Evolutionary conservation across 2,329 filamentous ascomycete species (phyloP), one percentile per base, ranked within the genome.

Genomic region (Apiospora phragmitis): DNA sequence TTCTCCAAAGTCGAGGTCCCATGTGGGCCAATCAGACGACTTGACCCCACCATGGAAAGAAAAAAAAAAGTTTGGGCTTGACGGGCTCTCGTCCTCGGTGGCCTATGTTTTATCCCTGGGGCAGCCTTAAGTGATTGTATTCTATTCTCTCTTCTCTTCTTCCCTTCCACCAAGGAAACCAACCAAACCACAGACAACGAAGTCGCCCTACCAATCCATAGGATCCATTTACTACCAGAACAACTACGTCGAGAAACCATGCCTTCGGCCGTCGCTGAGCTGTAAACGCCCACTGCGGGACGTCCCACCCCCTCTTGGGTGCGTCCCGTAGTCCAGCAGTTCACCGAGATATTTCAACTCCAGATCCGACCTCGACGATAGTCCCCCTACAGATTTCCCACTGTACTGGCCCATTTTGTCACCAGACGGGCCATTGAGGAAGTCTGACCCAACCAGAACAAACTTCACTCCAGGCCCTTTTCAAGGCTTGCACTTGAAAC

Each of bases 251-350:
- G 90, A 92, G 86, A 87, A 84, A 76, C 80, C 83, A 91, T 91
- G 89, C 90, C 89, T 89, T 90, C 87, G 91, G 90, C 91, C 87
- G 86, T 92, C 91, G 91, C 90, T 93, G 92, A 92, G 92, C 93
- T 95, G 92, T 97, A 94, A 95, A 94, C 89, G 85, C 89, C 90
- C 91, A 91, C 92, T 94, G 90, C 91, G 91, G 90, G 89, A 86
- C 85, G 83, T 83, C 82, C 86, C 84, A 83, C 83, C 80, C 80
- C 80, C 77, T 79, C 79, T 81, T 79, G 81, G 83, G 83, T 84
- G 79, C 87, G 89, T 89, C 89, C 88, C 89, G 91, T 89, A 94
- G 93, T 94, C 92, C 92, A 90, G 90, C 92, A 94, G 93, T 91
- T 92, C 91, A 91, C 86, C 90, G 92, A 94, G 87, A 88, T 85